Evolutionary conservation across 2,329 filamentous ascomycete genomes (phyloP).

Genomic region (Keithomyces neogunnii): DNA sequence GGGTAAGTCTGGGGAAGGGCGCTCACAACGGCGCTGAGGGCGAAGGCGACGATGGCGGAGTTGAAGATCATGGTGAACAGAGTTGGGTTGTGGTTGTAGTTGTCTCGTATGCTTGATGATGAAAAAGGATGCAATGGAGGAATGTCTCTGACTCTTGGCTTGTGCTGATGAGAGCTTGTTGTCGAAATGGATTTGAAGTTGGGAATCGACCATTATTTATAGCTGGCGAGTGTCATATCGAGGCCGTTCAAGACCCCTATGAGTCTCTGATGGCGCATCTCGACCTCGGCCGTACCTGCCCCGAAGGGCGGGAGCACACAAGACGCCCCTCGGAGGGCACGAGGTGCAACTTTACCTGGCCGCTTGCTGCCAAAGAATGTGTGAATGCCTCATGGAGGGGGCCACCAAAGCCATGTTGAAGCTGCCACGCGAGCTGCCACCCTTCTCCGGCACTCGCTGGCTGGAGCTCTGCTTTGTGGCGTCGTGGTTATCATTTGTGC

Average conservation of each 20-base stretch:
- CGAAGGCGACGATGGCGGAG: conserved; percentile 6
- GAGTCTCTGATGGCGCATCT: not conserved
- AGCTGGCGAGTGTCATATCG: not conserved
- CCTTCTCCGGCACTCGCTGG: not conserved
- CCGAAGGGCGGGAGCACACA: not conserved
- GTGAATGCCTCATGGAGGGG: too few relatives aligned
- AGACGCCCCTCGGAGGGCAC: not conserved
- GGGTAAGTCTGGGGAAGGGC: conserved; percentile 6
- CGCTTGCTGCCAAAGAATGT: too few relatives aligned
- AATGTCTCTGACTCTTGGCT: not conserved
- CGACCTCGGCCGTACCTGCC: not conserved
- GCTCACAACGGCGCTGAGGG: conserved; percentile 5
- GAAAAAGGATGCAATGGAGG: not conserved
- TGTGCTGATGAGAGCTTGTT: not conserved
- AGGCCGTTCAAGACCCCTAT: not conserved
- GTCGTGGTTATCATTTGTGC: not conserved
- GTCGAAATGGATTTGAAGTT: not conserved
- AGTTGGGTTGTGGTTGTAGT: not conserved
- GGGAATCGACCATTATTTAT: conserved; percentile 3
- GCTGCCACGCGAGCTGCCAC: too few relatives aligned
- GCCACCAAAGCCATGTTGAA: too few relatives aligned
- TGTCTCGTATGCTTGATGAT: not conserved
- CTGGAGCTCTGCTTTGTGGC: not conserved
- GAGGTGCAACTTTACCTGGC: not conserved
- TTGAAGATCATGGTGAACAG: conserved; percentile 6